Evolutionary conservation across 805 yeast genomes (phyloP).

Genomic region (Wickerhamiella galacta): DNA sequence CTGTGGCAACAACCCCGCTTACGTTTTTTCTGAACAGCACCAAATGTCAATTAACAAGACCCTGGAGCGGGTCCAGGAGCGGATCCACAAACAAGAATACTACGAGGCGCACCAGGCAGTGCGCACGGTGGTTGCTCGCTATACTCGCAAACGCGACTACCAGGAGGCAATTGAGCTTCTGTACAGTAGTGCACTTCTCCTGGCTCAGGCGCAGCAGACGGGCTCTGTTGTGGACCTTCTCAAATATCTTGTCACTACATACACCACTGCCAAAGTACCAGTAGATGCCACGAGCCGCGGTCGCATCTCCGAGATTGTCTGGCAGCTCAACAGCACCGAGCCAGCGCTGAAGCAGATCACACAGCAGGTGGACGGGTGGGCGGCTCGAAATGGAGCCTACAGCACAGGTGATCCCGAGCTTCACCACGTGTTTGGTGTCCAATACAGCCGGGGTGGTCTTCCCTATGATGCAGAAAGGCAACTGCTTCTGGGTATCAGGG

Average conservation of each 20-base stretch:
- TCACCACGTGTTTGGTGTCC: conserved; percentile 56
- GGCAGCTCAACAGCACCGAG: conserved; percentile 32
- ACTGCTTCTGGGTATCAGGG: conserved; percentile 47
- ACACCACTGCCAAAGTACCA: conserved; percentile 32
- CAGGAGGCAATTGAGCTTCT: conserved; percentile 58
- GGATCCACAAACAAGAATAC: conserved; percentile 57
- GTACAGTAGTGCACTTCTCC: conserved; percentile 49
- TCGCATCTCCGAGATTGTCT: conserved; percentile 29
- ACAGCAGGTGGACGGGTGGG: conserved; percentile 48
- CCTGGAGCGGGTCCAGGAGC: conserved; percentile 11
- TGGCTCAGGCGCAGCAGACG: conserved; percentile 52
- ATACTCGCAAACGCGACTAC: conserved; percentile 50
- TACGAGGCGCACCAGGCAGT: conserved; percentile 95
- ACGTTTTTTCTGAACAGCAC: too few species aligned
- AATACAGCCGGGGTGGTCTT: conserved; percentile 32
- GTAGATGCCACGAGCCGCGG: conserved; percentile 31
- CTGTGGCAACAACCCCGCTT: too few species aligned
- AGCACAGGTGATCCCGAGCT: conserved; percentile 61
- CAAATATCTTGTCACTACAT: conserved; percentile 54
- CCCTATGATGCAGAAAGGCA: conserved; percentile 59
- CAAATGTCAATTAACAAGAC: conserved; percentile 13
- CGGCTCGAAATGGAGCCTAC: conserved; percentile 31
- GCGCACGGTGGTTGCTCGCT: conserved; percentile 75
- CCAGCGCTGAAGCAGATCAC: conserved; percentile 51
- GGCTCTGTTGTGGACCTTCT: conserved; percentile 73